These are phyloP conservation scores for Kwoniella sp. DNA, from an alignment of 768 basidiomycete species.

Conservation along the genomic window DNA sequence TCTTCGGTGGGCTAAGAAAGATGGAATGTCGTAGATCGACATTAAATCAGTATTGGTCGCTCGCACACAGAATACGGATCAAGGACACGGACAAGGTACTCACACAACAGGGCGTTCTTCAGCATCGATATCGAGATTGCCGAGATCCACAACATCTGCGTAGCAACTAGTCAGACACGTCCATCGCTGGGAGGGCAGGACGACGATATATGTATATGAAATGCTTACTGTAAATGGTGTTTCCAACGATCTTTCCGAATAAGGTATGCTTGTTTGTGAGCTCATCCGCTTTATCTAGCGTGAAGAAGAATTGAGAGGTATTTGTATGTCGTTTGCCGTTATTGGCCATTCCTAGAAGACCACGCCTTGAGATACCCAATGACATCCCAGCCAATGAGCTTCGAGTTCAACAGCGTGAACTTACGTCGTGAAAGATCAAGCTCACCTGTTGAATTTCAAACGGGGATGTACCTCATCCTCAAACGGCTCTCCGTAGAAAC, in stretches of 20 bases:
- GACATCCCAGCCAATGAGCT: too few relatives aligned
- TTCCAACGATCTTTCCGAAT: constrained; percentile 69
- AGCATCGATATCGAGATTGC: constrained; percentile 65
- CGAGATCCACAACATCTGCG: constrained; percentile 88
- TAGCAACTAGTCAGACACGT: neutral
- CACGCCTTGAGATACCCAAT: constrained; percentile 68
- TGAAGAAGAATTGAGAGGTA: constrained; percentile 93
- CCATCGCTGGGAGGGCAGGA: too few relatives aligned
- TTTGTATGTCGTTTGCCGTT: constrained; percentile 83
- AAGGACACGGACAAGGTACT: constrained; percentile 47
- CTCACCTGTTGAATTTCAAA: constrained; percentile 65
- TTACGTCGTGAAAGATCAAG: neutral
- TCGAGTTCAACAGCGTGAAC: too few relatives aligned
- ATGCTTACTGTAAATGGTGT: constrained; percentile 52
- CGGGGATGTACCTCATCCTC: constrained; percentile 94
- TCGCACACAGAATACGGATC: too few relatives aligned
- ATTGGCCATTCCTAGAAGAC: constrained; percentile 92
- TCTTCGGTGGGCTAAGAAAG: constrained; percentile 88
- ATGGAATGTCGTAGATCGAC: too few relatives aligned
- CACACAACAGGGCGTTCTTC: constrained; percentile 59
- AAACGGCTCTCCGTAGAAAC: constrained; percentile 92
- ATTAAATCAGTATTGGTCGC: too few relatives aligned
- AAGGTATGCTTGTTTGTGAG: constrained; percentile 91
- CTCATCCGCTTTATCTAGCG: constrained; percentile 88
- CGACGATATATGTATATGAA: neutral